A percentile compares a stretch with the other conserved stretches of the same genome.
Evolutionary conservation across 345 rosid species (phyloP).

Genomic region (Arabidopsis arenosa): DNA sequence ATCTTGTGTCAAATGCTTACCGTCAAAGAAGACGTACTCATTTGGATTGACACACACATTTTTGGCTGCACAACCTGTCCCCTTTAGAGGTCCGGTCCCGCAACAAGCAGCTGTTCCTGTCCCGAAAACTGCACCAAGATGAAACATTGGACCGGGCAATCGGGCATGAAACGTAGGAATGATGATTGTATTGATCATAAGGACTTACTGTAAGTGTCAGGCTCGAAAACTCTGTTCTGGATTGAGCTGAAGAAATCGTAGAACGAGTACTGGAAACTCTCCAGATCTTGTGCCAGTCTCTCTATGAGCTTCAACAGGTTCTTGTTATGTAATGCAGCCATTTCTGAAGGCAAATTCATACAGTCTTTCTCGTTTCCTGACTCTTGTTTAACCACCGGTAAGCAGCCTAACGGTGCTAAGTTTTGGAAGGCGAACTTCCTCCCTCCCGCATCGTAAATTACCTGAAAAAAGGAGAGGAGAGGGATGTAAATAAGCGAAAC

Average conservation of each 20-base stretch:
- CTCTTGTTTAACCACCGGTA: conserved; percentile 24
- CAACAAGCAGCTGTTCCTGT: conserved; percentile 40
- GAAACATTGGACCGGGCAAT: not conserved
- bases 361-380: not conserved
- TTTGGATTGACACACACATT: conserved; percentile 33
- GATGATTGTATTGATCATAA: not conserved
- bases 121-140: conserved; percentile 11
- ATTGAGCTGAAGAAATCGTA: conserved; percentile 39
- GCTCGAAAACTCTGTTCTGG: not conserved
- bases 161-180: not conserved
- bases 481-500: not conserved
- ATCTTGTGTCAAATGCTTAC: conserved; percentile 22
- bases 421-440: conserved; percentile 44
- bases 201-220: conserved; percentile 20
- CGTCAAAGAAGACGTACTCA: conserved; percentile 29
- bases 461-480: not conserved
- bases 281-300: not conserved
- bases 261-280: conserved; percentile 36
- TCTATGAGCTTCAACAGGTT: conserved; percentile 2
- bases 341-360: conserved; percentile 4
- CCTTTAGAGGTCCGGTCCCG: conserved; percentile 24
- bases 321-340: conserved; percentile 39
- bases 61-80: not conserved
- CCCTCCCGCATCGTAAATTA: conserved; percentile 32
- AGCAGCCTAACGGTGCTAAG: conserved; percentile 44